These are phyloP conservation scores for Candida chauliodis DNA, from an alignment of 805 yeast genomes.

Conservation along the genomic window DNA sequence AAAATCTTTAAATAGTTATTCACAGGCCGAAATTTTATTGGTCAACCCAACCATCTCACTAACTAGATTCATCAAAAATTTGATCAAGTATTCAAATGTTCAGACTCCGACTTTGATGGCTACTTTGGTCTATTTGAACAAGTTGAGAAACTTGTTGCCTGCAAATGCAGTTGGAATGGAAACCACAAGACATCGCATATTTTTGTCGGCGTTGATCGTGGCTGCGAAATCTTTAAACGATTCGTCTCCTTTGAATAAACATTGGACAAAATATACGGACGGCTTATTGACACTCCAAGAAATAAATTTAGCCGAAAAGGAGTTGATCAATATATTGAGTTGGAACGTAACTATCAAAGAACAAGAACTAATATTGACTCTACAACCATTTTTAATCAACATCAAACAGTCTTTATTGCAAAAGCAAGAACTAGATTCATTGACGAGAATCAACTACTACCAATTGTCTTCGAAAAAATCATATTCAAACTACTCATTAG, in stretches of 20 bases:
- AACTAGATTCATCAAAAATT: conserved; percentile 61
- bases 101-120: conserved; percentile 96
- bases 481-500: conserved; percentile 14
- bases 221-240: conserved; percentile 94
- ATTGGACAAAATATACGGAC: conserved; percentile 91
- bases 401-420: conserved; percentile 53
- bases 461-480: conserved; percentile 19
- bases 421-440: conserved; percentile 22
- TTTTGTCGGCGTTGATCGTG: conserved; percentile 80
- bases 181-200: conserved; percentile 90
- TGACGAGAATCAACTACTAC: conserved; percentile 28
- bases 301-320: conserved; percentile 89
- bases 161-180: conserved; percentile 87
- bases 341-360: conserved; percentile 79
- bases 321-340: conserved; percentile 72
- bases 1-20: conserved; percentile 32
- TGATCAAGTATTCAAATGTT: conserved; percentile 81
- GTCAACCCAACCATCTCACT: conserved; percentile 30
- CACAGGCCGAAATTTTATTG: conserved; percentile 16
- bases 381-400: conserved; percentile 72
- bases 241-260: conserved; percentile 91
- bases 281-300: conserved; percentile 76
- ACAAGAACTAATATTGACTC: conserved; percentile 63
- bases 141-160: conserved; percentile 75
- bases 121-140: conserved; percentile 75